Evolutionary conservation across 495 filamentous ascomycete species (phyloP).

Genomic region (Penicillium mononematosum): DNA sequence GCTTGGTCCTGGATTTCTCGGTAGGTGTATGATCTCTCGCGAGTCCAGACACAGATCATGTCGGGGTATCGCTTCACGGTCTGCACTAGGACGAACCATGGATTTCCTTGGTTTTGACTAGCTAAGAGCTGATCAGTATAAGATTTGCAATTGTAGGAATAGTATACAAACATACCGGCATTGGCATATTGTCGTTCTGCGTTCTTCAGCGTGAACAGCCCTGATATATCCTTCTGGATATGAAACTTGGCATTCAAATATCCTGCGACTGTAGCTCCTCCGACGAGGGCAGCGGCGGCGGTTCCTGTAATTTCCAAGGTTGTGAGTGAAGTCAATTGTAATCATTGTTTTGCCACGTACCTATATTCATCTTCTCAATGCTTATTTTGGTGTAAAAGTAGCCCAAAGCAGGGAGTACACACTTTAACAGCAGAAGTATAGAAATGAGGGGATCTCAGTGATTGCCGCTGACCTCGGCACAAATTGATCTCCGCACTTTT

Average conservation of each 20-base stretch:
- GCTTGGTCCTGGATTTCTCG: slow-evolving; percentile 52
- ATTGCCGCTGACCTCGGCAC: slow-evolving; percentile 2
- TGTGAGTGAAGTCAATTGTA: background rate
- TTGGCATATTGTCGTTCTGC: slow-evolving; percentile 39
- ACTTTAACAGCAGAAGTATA: background rate
- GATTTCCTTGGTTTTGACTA: slow-evolving; percentile 50
- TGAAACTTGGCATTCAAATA: slow-evolving; percentile 74
- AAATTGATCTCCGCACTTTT: too few relatives aligned
- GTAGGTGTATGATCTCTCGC: slow-evolving; percentile 62
- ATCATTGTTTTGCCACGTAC: background rate
- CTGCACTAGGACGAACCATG: slow-evolving; percentile 66
- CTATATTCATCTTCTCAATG: slow-evolving; percentile 12
- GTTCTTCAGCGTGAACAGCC: slow-evolving; percentile 30
- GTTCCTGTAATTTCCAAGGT: slow-evolving; percentile 13
- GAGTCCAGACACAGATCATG: slow-evolving; percentile 65
- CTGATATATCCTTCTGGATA: slow-evolving; percentile 57
- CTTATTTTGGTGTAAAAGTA: slow-evolving; percentile 1
- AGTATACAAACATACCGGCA: slow-evolving; percentile 25
- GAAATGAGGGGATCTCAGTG: background rate
- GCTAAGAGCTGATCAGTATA: slow-evolving; percentile 32
- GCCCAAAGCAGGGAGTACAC: background rate
- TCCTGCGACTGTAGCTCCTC: slow-evolving; percentile 45
- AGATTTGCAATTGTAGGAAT: slow-evolving; percentile 7
- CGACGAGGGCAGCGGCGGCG: slow-evolving; percentile 37
- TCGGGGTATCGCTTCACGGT: slow-evolving; percentile 48